Evolutionary conservation across 2,329 filamentous ascomycete genomes (phyloP).

Genomic region (Verticillium nonalfalfae): DNA sequence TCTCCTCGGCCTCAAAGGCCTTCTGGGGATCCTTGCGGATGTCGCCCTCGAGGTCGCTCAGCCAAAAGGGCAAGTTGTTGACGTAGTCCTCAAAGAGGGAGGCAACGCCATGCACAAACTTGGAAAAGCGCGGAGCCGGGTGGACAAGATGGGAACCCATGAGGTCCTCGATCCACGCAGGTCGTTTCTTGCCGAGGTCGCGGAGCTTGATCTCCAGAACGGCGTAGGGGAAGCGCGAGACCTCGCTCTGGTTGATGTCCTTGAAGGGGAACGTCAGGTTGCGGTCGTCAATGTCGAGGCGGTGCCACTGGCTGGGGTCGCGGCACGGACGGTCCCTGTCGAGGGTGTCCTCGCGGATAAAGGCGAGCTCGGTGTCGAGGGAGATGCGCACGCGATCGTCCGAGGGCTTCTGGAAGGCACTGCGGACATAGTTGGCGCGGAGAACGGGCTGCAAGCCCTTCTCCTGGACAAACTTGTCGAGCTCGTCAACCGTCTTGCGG

Average conservation of each 20-base stretch:
- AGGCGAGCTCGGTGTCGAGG: conserved; percentile 85
- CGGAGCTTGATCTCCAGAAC: conserved; percentile 89
- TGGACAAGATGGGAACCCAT: conserved; percentile 92
- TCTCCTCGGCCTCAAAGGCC: conserved; percentile 88
- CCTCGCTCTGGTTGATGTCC: conserved; percentile 82
- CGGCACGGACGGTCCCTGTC: conserved; percentile 82
- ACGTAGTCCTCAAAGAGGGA: conserved; percentile 92
- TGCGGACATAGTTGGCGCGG: conserved; percentile 87
- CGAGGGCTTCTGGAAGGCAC: conserved; percentile 91
- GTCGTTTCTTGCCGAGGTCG: conserved; percentile 59
- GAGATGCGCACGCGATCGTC: conserved; percentile 88
- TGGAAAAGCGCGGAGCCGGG: conserved; percentile 84
- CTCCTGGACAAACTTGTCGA: conserved; percentile 74
- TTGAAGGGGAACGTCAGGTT: conserved; percentile 84
- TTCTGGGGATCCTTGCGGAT: conserved; percentile 88
- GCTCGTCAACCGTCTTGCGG: conserved; percentile 64
- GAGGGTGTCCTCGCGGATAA: conserved; percentile 74
- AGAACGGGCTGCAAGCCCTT: conserved; percentile 77
- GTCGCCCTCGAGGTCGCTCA: conserved; percentile 84
- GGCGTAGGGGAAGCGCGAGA: conserved; percentile 84
- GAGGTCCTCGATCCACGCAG: conserved; percentile 84
- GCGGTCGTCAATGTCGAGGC: conserved; percentile 77
- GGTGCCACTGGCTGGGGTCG: conserved; percentile 84
- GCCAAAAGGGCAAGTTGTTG: conserved; percentile 94
- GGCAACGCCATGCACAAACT: conserved; percentile 91